Evolutionary conservation across 495 filamentous ascomycete species (phyloP), one percentile per base, ranked within the genome.

Genomic region (Talaromyces liani): DNA sequence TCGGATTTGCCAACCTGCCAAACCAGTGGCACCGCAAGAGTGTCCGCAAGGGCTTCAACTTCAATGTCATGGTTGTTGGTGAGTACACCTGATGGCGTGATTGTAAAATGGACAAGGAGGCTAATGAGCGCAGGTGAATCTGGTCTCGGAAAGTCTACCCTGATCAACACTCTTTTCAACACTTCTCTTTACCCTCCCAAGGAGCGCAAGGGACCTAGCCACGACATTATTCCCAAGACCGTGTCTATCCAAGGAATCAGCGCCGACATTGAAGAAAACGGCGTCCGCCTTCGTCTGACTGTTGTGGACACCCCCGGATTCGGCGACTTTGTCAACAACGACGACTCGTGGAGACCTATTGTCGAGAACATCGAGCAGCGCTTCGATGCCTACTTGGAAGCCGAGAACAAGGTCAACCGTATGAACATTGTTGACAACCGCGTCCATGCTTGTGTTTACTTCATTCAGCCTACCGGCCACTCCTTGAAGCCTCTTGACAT

Each of bases 1-100:
- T 98, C 70, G 94, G 94, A 62, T 98, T 98, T 75, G 94, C 94
- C 74, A 98, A 98, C 74, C 81, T 98, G 77, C 94, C 94, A 53
- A 98, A 98, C 79, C 94, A 98, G 79, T 98, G 95, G 95, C 94
- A 98, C 83, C 92, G 94, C 77, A 98, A 98, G 88, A 97, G 93
- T 85, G 95, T 98, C 70, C 90, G 94, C 72, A 98, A 98, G 78
- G 94, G 94, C 64, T 98, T 98, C 87, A 98, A 98, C 85, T 98
- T 98, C 84, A 98, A 98, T 73, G 94, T 98, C 64, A 98, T 98
- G 94, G 94, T 98, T 77, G 94, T 98, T 77, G 94, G 94, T 98
- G 82, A 70, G 82, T 80, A 47, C 9, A 56, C 12, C 3, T 56
- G 24, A 59, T 54, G 6, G 29, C 64, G 33, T 57, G 20, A 68